Evolutionary conservation across 202 grass and related monocot genomes (phyloP), one percentile per base, ranked within the genome.

Genomic region (Setaria italica): DNA sequence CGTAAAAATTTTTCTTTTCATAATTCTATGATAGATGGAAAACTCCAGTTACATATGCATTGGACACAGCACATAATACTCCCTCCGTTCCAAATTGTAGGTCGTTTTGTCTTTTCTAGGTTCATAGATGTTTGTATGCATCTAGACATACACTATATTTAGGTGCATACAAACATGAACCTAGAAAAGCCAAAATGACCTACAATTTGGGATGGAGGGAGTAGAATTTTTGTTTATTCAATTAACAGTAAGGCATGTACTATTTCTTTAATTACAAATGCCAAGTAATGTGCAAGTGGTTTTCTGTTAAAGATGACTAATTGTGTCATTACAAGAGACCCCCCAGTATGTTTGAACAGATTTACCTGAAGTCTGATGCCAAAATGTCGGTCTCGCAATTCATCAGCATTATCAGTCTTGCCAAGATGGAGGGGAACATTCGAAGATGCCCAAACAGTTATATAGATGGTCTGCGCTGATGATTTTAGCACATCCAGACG

Each of bases 341-440:
- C 30, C 57, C n/a, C 25, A 67, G 2, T 9, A 87, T 76, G 8
- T 54, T 35, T 3, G 16, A 62, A 68, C 74, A 55, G 20, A 66
- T 29, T 81, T 75, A 95, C 93, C 93, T 94, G 95, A 70, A 95
- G 86, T 79, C 93, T 94, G 59, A 87, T 78, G 78, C 93, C 95
- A 82, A 98, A 90, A 94, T 98, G 95, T 43, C 92, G 92, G 13
- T 41, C 78, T 65, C 82, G 51, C 72, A 95, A 67, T 69, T 98
- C 93, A 65, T 89, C 86, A 78, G 95, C 83, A 80, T 89, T 98
- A 66, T 92, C 93, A 33, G 85, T 92, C 79, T 98, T 98, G 35
- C 95, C 95, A 87, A 98, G 89, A 81, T 98, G 95, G 74, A 98
- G 88, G 35, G 93, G 92, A 20, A 94, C 62, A 89, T 71, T 88